A percentile compares a stretch with the other conserved stretches of the same genome.
Evolutionary conservation across 768 basidiomycete genomes (phyloP).

Genomic region (Termitomyces sp.): DNA sequence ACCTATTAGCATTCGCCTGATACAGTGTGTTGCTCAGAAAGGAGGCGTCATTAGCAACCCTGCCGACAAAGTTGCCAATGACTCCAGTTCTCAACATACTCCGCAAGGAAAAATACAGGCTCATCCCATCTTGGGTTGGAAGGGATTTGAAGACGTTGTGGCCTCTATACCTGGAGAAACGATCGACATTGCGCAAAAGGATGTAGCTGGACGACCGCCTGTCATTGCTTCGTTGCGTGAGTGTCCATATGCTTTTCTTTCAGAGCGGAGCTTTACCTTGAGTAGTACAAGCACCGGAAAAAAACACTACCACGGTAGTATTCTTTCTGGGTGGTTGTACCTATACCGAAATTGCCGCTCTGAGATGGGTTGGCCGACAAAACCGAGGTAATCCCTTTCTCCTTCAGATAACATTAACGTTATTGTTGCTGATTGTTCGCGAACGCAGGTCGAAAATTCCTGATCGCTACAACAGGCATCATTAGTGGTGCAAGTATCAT

Average conservation of each 20-base stretch:
- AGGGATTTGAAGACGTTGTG: constrained; percentile 91
- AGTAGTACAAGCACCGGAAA: constrained; percentile 47
- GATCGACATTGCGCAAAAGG: constrained; percentile 66
- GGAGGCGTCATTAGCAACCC: constrained; percentile 84
- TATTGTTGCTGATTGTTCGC: constrained; percentile 7
- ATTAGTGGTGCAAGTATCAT: constrained; percentile 73
- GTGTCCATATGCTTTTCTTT: constrained; percentile 7
- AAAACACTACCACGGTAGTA: constrained; percentile 79
- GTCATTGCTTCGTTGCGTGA: constrained; percentile 27
- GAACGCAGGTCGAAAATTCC: constrained; percentile 68
- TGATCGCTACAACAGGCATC: constrained; percentile 91
- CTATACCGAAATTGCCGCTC: constrained; percentile 92
- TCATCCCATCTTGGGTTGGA: constrained; percentile 94
- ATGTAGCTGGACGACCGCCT: constrained; percentile 21
- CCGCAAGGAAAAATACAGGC: constrained; percentile 62
- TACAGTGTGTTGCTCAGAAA: constrained; percentile 92
- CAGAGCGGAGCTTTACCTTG: not conserved
- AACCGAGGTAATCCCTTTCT: constrained; percentile 54
- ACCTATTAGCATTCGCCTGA: constrained; percentile 84
- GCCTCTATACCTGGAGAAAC: constrained; percentile 79
- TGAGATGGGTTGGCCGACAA: constrained; percentile 88
- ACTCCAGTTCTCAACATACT: constrained; percentile 25
- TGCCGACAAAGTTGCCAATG: constrained; percentile 36
- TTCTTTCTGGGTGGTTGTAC: constrained; percentile 98
- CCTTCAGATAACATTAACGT: constrained; percentile 11